phyloP scores from a whole-genome alignment of 805 yeast genomes.

The Yarrowia bubula region DNA sequence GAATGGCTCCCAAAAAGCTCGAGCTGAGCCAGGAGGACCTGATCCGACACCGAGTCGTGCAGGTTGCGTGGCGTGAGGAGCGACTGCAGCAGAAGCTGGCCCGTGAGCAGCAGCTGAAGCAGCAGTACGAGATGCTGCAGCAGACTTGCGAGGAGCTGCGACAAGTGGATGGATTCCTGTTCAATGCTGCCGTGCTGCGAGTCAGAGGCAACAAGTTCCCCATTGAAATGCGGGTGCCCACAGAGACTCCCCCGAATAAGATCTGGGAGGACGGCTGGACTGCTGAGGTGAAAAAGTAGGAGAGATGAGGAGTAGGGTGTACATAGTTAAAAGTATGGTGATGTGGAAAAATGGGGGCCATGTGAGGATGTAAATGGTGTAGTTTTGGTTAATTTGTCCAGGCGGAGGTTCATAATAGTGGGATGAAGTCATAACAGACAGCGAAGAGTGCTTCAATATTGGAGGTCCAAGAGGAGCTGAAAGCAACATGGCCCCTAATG shows the following conservation, averaged over 20 bases:
- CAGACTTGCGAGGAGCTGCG: conserved; percentile 71
- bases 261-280: conserved; percentile 64
- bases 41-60: conserved; percentile 77
- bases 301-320: background rate
- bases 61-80: conserved; percentile 73
- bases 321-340: conserved; percentile 8
- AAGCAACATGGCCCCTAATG: no score
- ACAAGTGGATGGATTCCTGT: conserved; percentile 49
- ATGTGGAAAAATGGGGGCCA: background rate
- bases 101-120: conserved; percentile 34
- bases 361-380: no score
- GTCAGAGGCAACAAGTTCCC: conserved; percentile 68
- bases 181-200: conserved; percentile 56
- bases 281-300: background rate
- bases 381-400: no score
- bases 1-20: conserved; percentile 82
- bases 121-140: conserved; percentile 63
- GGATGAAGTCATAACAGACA: no score
- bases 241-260: conserved; percentile 79
- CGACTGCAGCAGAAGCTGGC: conserved; percentile 52
- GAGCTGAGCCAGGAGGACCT: conserved; percentile 76
- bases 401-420: no score
- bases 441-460: no score
- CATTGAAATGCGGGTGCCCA: conserved; percentile 80
- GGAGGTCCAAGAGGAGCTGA: no score